Base-by-base conservation (phyloP, 1,139 yeast genomes). In the Arxiozyma slooffiae region DNA sequence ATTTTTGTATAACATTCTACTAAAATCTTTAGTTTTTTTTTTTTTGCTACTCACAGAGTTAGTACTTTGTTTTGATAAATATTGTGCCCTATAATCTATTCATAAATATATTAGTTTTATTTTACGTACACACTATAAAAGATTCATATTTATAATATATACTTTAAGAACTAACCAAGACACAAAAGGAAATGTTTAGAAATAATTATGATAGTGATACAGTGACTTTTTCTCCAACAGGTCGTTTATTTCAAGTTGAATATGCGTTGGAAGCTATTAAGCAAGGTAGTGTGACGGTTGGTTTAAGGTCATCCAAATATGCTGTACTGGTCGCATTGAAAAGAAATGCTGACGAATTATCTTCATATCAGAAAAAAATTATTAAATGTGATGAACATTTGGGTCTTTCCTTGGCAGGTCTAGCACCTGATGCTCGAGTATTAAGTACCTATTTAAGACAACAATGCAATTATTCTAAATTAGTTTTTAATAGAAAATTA, bases 201-300 rank as follows among this genome's bases (percentile, higher is more conserved):
- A 92, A 92, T 72, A 92, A 95, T 64, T 92, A 92, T 78, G 98
- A 92, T 69, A 94, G 95, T 78, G 98, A 92, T 68, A 83, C 97
- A 42, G 96, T 92, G 55, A 92, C 98, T 24, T 92, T 87, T 71
- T 89, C 97, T 41, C 97, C 98, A 50, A 92, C 97, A 1, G 98
- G 98, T 21, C 79, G 97, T 62, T 79, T 92, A 55, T 92, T 92
- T 73, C 98, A 92, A 71, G 85, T 78, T 37, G 99, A 92, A 68
- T 92, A 92, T 64, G 98, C 98, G 2, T 74, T 90, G 54, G 98
- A 92, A 66, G 97, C 98, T 18, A 92, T 92, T 70, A 92, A 92
- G 67, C 98, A 92, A 72, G 98, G 98, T 46, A 84, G 95, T 59
- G 97, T 97, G 3, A 92, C 97, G 16, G 97, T 90, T 40, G 99